These are phyloP conservation scores for Laburnicola sp. DNA, from an alignment of 2,329 filamentous ascomycete species.

Conservation along the genomic window DNA sequence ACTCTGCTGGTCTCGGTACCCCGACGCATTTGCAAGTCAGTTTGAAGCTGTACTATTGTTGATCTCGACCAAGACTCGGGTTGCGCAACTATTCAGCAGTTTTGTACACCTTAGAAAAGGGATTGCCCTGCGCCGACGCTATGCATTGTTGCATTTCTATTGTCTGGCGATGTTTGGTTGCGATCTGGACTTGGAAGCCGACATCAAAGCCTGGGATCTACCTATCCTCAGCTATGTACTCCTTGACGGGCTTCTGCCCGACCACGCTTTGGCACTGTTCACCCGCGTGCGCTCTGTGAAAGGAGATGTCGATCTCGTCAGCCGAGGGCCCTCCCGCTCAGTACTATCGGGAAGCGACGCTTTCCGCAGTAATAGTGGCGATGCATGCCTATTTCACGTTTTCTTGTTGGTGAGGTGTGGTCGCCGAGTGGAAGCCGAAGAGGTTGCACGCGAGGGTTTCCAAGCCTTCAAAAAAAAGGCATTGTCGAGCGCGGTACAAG, in stretches of 20 bases:
- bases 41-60: conserved; percentile 12
- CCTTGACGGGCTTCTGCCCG: conserved; percentile 14
- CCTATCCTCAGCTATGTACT: conserved; percentile 7
- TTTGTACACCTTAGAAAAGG: conserved; percentile 9
- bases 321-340: conserved; percentile 5
- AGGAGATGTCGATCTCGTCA: conserved; percentile 22
- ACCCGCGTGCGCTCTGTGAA: conserved; percentile 22
- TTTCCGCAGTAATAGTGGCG: conserved; percentile 7
- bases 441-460: conserved; percentile 15
- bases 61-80: not conserved
- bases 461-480: conserved; percentile 29
- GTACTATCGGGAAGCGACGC: conserved; percentile 7
- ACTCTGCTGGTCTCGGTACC: conserved; percentile 28
- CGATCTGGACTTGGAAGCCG: conserved; percentile 23
- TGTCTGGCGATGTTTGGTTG: conserved; percentile 12
- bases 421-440: conserved; percentile 14
- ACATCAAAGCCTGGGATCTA: conserved; percentile 16
- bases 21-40: conserved; percentile 23
- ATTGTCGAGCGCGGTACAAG: conserved; percentile 25
- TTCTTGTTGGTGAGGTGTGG: conserved; percentile 16
- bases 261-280: conserved; percentile 25
- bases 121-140: conserved; percentile 15
- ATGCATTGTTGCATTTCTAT: conserved; percentile 25
- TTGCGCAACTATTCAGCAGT: not conserved
- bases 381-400: conserved; percentile 22